Evolutionary conservation across 306 rosid genomes (phyloP).

Genomic region (Datisca glomerata): DNA sequence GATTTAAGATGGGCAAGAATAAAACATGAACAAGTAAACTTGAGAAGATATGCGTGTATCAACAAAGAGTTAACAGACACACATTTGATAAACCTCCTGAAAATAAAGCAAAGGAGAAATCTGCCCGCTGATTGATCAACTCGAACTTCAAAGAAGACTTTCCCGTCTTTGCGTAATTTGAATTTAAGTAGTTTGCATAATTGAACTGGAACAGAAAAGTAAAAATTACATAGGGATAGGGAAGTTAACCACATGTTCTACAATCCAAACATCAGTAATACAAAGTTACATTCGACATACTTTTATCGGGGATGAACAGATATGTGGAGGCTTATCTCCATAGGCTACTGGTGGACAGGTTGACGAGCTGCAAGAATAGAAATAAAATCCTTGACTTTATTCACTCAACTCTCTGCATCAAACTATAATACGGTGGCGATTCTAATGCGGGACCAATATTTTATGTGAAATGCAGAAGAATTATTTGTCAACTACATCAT

Average conservation of each 20-base stretch:
- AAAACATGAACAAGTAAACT: no score
- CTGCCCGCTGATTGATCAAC: constrained; percentile 80
- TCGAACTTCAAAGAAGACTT: constrained; percentile 42
- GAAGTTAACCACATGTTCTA: constrained; percentile 1
- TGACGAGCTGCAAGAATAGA: constrained; percentile 39
- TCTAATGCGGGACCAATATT: no score
- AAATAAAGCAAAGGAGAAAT: constrained; percentile 75
- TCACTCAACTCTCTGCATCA: no score
- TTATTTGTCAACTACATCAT: no score
- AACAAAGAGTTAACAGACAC: no score
- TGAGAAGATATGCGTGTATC: no score
- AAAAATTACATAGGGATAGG: constrained; percentile 13
- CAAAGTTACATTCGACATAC: constrained; percentile 18
- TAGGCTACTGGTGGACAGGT: constrained; percentile 38
- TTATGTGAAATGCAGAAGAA: no score
- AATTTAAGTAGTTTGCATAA: constrained; percentile 36
- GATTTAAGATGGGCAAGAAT: no score
- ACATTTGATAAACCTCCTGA: constrained; percentile 60
- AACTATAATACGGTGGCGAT: no score
- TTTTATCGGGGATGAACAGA: constrained; percentile 77
- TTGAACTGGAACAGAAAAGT: constrained; percentile 46
- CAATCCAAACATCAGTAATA: not conserved
- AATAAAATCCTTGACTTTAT: not conserved
- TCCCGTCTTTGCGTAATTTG: constrained; percentile 41
- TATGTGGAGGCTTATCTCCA: constrained; percentile 39